phyloP scores from a whole-genome alignment of 805 yeast species.

The Spathaspora sp. region DNA sequence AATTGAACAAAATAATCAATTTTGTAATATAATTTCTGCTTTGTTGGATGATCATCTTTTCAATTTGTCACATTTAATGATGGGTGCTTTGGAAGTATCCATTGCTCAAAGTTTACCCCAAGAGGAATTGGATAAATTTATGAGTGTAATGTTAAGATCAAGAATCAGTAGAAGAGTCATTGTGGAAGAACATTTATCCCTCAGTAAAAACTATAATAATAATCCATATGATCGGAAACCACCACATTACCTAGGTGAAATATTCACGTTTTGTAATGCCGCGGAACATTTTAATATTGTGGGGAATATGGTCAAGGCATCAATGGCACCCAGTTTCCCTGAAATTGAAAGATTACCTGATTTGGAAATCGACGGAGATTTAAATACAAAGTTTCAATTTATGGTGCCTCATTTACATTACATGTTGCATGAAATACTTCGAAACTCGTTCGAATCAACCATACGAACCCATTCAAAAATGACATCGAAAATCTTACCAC shows the following conservation, averaged over 20 bases:
- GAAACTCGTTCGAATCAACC: slow-evolving; percentile 85
- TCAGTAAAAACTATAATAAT: slow-evolving; percentile 58
- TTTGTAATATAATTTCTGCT: slow-evolving; percentile 59
- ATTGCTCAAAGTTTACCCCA: slow-evolving; percentile 57
- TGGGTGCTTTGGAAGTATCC: slow-evolving; percentile 87
- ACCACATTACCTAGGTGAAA: slow-evolving; percentile 66
- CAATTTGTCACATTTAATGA: slow-evolving; percentile 82
- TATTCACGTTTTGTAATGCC: slow-evolving; percentile 77
- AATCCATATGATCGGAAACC: slow-evolving; percentile 48
- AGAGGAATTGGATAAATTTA: slow-evolving; percentile 62
- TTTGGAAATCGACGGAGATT: slow-evolving; percentile 69
- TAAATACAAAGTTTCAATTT: slow-evolving; percentile 69
- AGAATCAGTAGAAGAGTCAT: slow-evolving; percentile 87
- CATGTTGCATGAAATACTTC: slow-evolving; percentile 78
- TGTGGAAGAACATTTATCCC: slow-evolving; percentile 84
- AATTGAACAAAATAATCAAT: slow-evolving; percentile 69
- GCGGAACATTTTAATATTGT: slow-evolving; percentile 60
- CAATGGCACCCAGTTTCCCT: slow-evolving; percentile 53
- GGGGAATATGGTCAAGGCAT: slow-evolving; percentile 44
- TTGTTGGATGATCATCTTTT: slow-evolving; percentile 76
- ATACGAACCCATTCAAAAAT: slow-evolving; percentile 35
- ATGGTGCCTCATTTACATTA: slow-evolving; percentile 84
- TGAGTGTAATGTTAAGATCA: slow-evolving; percentile 76
- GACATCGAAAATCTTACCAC: slow-evolving; percentile 47
- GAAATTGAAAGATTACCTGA: slow-evolving; percentile 61